phyloP scores from a whole-genome alignment of 2,329 filamentous ascomycete genomes.

The Phialophora tarda region DNA sequence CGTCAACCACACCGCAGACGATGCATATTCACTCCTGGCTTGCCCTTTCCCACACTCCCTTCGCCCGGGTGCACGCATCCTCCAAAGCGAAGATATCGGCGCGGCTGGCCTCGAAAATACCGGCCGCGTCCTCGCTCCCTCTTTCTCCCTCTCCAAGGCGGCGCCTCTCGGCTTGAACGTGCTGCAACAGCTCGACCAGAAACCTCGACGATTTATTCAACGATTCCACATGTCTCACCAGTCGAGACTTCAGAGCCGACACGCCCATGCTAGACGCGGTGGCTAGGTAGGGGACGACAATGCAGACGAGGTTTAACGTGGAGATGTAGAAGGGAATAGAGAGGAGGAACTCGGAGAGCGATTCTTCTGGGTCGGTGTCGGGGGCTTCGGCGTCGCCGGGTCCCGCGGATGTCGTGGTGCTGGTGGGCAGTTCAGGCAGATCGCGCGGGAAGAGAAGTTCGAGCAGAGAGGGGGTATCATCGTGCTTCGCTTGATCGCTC shows the following conservation, averaged over 20 bases:
- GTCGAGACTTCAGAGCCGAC: conserved; percentile 11
- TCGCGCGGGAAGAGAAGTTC: conserved; percentile 34
- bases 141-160: conserved; percentile 3
- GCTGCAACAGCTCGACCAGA: conserved; percentile 27
- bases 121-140: background rate
- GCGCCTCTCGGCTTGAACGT: conserved; percentile 10
- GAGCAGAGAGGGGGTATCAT: conserved; percentile 7
- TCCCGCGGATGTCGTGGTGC: background rate
- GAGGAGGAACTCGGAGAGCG: conserved; percentile 29
- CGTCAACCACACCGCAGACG: background rate
- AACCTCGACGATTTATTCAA: conserved; percentile 23
- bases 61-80: conserved; percentile 33
- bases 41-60: conserved; percentile 11
- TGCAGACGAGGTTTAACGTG: conserved; percentile 35
- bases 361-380: conserved; percentile 11
- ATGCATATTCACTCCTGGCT: background rate
- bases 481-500: background rate
- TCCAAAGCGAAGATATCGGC: conserved; percentile 37
- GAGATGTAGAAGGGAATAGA: conserved; percentile 39
- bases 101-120: conserved; percentile 25
- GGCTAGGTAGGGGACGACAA: conserved; percentile 29
- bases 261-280: background rate
- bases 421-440: conserved; percentile 17
- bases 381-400: conserved; percentile 3
- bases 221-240: conserved; percentile 15